Evolutionary conservation across 257 asterid genomes (phyloP).

Genomic region (Cordia subcordata): DNA sequence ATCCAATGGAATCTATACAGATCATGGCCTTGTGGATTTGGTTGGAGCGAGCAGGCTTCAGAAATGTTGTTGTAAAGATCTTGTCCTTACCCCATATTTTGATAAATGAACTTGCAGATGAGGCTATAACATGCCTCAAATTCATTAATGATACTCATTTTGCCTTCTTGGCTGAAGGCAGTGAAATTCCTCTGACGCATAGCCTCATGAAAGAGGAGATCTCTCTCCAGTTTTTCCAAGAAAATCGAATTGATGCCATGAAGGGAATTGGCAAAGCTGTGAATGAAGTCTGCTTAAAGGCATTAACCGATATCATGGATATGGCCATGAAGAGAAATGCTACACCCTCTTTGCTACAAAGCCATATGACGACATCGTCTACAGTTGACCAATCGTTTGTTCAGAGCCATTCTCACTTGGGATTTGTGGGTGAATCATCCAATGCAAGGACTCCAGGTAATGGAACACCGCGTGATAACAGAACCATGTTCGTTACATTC

Average conservation of each 20-base stretch:
- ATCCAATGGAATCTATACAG: conserved; percentile 45
- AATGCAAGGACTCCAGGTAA: neutral
- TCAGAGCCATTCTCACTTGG: conserved; percentile 13
- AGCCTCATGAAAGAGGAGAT: conserved; percentile 23
- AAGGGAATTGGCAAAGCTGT: conserved; percentile 20
- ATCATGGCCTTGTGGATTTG: conserved; percentile 57
- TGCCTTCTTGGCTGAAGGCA: conserved; percentile 6
- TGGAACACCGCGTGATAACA: conserved; percentile 20
- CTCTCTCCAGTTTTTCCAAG: conserved; percentile 27
- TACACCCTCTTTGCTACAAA: neutral
- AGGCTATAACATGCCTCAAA: conserved; percentile 48
- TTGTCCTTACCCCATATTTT: conserved; percentile 22
- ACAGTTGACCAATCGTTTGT: conserved; percentile 6
- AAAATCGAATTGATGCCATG: conserved; percentile 14
- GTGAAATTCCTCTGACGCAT: conserved; percentile 40
- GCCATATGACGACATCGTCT: conserved; percentile 9
- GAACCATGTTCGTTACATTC: conserved; percentile 61
- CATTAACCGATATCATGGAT: conserved; percentile 39
- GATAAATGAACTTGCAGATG: conserved; percentile 41
- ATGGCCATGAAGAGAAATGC: conserved; percentile 22
- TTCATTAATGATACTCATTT: conserved; percentile 15
- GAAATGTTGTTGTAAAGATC: conserved; percentile 26
- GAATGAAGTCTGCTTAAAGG: conserved; percentile 27
- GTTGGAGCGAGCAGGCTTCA: conserved; percentile 37
- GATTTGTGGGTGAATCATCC: conserved; percentile 1